Evolutionary conservation across 2,329 filamentous ascomycete genomes (phyloP).

Genomic region (Pseudonectria foliicola): DNA sequence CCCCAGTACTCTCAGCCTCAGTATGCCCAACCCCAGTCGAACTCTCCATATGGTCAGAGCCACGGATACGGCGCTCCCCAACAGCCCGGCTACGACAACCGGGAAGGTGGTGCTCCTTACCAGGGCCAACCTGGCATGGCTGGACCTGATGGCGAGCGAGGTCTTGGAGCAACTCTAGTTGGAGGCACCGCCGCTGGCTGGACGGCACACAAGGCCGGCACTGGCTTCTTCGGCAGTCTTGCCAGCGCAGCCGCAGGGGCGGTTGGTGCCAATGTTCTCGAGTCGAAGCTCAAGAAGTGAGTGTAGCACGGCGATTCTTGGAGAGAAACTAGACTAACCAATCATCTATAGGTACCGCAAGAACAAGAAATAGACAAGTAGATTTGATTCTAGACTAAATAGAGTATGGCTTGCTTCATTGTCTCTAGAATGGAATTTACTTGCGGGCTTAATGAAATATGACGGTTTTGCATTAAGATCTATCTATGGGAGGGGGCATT

Average conservation of each 20-base stretch:
- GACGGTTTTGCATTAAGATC: too few species aligned
- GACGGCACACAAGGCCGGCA: conserved; percentile 43
- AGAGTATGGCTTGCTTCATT: too few species aligned
- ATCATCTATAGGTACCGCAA: too few species aligned
- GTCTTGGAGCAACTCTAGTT: conserved; percentile 42
- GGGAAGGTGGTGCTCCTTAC: conserved; percentile 2
- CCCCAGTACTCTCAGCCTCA: conserved; percentile 6
- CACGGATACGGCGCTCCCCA: conserved; percentile 9
- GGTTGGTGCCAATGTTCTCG: conserved; percentile 41
- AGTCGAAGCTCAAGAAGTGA: conserved; percentile 29
- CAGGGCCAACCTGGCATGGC: conserved; percentile 5
- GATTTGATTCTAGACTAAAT: too few species aligned
- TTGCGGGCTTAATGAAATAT: too few species aligned
- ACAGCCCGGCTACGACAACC: conserved; percentile 12
- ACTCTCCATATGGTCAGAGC: not conserved
- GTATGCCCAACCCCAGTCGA: conserved; percentile 7
- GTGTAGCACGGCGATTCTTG: not conserved
- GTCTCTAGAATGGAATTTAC: too few species aligned
- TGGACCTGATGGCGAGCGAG: conserved; percentile 33
- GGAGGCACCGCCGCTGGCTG: conserved; percentile 43
- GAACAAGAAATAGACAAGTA: too few species aligned
- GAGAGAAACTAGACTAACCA: too few species aligned
- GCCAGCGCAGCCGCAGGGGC: conserved; percentile 42
- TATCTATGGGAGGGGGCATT: too few species aligned
- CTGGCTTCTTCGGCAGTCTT: conserved; percentile 40